Base-by-base conservation (phyloP, 352 stramenopile genomes). In the Phytophthora hybrid region DNA sequence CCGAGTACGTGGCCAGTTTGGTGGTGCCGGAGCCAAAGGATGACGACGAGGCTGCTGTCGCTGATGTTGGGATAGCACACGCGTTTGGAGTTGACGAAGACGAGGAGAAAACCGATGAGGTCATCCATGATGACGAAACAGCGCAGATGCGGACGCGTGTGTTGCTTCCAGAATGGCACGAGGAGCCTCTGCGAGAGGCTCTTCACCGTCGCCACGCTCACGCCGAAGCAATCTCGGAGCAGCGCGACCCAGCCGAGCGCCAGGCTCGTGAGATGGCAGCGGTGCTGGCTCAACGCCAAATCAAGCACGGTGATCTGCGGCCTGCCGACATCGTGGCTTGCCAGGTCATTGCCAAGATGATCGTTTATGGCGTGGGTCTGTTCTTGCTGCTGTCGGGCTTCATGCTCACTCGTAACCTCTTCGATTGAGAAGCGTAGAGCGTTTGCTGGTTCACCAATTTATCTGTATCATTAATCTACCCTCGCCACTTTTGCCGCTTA, bases 101-200 rank as follows among this genome's bases (percentile, higher is more conserved):
- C 1, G 64, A 84, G 19, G 73, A 84, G 14, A 66, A 77, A 63
- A 72, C 74, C 44, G 69, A 79, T 5, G 73, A 81, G 13, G 69
- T 44, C 9, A 37, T 63, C 16, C 9, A 73, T 23, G 64, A 54
- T n/a, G 54, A 76, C 34, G 51, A 68, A 61, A 58, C 58, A 44
- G 57, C 41, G 29, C 54, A 49, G 21, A 26, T 49, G 6, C 57
- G 60, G 6, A 58, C 44, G 9, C 70, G 78, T 5, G 81, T 87
- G 59, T 34, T 90, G 23, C 74, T 91, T 23, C 86, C 86, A 7
- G 86, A 89, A 39, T 93, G 86, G 86, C 83, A 93, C 64, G 62
- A 83, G 47, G 56, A 84, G 26, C 71, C 76, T 2, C 31, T 91
- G 37, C 79, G 83, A 3, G 70, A 88, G 23, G 83, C 84, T 46